phyloP scores from a whole-genome alignment of 805 yeast genomes.

The Candida andamanensis region DNA sequence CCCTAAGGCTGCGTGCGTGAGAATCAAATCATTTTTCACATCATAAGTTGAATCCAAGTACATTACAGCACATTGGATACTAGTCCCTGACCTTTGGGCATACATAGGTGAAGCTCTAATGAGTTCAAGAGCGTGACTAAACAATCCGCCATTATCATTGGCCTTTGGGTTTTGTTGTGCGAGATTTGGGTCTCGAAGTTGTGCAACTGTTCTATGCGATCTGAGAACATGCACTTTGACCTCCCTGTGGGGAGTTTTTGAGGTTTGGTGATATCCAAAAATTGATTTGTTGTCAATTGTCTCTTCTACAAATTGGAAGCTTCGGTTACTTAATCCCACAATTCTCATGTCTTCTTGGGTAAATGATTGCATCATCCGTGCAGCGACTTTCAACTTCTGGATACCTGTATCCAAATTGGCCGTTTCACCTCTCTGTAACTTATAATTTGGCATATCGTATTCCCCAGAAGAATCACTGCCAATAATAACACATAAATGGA shows the following conservation, averaged over 20 bases:
- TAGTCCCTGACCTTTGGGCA: slow-evolving; percentile 36
- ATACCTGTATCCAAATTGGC: slow-evolving; percentile 68
- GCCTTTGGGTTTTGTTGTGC: slow-evolving; percentile 87
- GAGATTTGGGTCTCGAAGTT: slow-evolving; percentile 68
- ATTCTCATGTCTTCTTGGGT: slow-evolving; percentile 86
- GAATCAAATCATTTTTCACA: slow-evolving; percentile 46
- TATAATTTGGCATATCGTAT: slow-evolving; percentile 65
- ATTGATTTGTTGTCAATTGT: slow-evolving; percentile 22
- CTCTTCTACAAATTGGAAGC: slow-evolving; percentile 69
- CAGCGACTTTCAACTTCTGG: slow-evolving; percentile 72
- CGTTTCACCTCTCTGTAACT: slow-evolving; percentile 47
- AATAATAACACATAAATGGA: slow-evolving; percentile 73
- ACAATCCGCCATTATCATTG: slow-evolving; percentile 67
- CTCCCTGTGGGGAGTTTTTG: slow-evolving; percentile 50
- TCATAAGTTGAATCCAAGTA: slow-evolving; percentile 87
- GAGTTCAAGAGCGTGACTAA: slow-evolving; percentile 75
- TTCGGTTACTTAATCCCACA: slow-evolving; percentile 71
- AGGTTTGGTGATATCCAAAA: slow-evolving; percentile 39
- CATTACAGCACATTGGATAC: slow-evolving; percentile 78
- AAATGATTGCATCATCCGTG: slow-evolving; percentile 83
- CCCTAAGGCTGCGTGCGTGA: slow-evolving; percentile 92
- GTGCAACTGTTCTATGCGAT: slow-evolving; percentile 59
- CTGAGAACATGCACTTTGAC: slow-evolving; percentile 77
- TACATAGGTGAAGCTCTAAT: slow-evolving; percentile 33
- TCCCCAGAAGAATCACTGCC: slow-evolving; percentile 69